Conservation (phyloP, 441 rosid genomes). For the Pelargonium myrrhifolium region DNA sequence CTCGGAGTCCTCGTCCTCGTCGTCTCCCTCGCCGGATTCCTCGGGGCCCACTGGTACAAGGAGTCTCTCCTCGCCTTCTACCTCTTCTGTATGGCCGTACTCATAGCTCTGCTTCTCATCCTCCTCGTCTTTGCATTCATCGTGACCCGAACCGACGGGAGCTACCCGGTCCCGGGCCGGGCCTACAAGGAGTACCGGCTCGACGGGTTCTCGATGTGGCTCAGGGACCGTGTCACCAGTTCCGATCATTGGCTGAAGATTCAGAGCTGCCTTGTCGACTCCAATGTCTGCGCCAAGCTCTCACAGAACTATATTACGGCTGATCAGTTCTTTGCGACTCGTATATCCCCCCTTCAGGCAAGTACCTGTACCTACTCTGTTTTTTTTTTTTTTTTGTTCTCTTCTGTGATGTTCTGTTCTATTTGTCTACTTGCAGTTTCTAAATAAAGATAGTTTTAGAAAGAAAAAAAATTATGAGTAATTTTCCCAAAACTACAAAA, state of each 20-base stretch:
- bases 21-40: slow-evolving; percentile 55
- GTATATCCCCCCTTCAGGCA: slow-evolving; percentile 72
- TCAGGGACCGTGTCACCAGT: slow-evolving; percentile 37
- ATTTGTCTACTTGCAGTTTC: too few species aligned
- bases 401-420: too few species aligned
- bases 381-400: too few species aligned
- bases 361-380: too few species aligned
- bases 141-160: slow-evolving; percentile 55
- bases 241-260: slow-evolving; percentile 45
- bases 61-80: slow-evolving; percentile 49
- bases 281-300: slow-evolving; percentile 43
- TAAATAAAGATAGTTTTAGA: too few species aligned
- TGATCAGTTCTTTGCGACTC: slow-evolving; percentile 59
- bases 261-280: slow-evolving; percentile 46
- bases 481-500: too few species aligned
- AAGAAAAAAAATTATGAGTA: too few species aligned
- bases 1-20: slow-evolving; percentile 59
- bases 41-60: slow-evolving; percentile 62
- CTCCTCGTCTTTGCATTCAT: slow-evolving; percentile 49
- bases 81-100: slow-evolving; percentile 59
- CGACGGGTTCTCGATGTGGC: slow-evolving; percentile 44
- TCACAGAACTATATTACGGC: slow-evolving; percentile 38
- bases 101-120: slow-evolving; percentile 42
- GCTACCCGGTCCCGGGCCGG: slow-evolving; percentile 40
- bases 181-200: slow-evolving; percentile 48